Conservation (phyloP, 139 green algal genomes). For the Eudorina sp. region DNA sequence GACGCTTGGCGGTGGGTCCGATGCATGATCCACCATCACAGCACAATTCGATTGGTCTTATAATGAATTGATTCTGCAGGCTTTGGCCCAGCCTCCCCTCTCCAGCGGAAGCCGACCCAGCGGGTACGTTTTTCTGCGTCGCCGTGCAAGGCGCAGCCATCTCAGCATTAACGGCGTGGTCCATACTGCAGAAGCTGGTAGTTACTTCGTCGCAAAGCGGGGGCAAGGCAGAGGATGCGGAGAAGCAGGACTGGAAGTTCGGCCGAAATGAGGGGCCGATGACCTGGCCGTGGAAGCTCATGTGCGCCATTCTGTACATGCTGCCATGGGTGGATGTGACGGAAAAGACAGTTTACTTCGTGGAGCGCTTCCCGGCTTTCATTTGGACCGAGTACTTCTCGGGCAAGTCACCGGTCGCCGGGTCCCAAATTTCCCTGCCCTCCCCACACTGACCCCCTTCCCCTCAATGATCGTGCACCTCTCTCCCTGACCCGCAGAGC, state of each 20-base stretch:
- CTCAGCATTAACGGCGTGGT: neutral
- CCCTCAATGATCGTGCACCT: too few species aligned
- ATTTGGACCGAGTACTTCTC: conserved; percentile 77
- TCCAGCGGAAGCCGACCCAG: conserved; percentile 29
- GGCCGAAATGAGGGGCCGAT: conserved; percentile 74
- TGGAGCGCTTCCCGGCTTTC: conserved; percentile 76
- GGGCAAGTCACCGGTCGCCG: too few species aligned
- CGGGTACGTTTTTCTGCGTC: neutral
- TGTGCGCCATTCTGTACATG: conserved; percentile 73
- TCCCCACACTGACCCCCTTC: too few species aligned
- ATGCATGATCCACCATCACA: too few species aligned
- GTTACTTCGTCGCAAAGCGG: conserved; percentile 51
- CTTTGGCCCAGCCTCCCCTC: conserved; percentile 9
- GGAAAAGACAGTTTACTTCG: conserved; percentile 77
- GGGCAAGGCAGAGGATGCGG: conserved; percentile 56
- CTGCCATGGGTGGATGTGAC: conserved; percentile 77
- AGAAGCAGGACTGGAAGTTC: conserved; percentile 78
- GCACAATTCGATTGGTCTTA: neutral
- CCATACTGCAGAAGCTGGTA: conserved; percentile 15
- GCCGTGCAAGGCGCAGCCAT: neutral
- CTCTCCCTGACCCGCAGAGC: conserved; percentile 60
- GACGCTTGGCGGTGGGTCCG: neutral
- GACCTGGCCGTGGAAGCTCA: conserved; percentile 76
- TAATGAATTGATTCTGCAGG: neutral
- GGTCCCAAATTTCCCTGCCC: too few species aligned